Evolutionary conservation across 306 rosid genomes (phyloP), one percentile per base, ranked within the genome.

Genomic region (Echinosophora koreensis): DNA sequence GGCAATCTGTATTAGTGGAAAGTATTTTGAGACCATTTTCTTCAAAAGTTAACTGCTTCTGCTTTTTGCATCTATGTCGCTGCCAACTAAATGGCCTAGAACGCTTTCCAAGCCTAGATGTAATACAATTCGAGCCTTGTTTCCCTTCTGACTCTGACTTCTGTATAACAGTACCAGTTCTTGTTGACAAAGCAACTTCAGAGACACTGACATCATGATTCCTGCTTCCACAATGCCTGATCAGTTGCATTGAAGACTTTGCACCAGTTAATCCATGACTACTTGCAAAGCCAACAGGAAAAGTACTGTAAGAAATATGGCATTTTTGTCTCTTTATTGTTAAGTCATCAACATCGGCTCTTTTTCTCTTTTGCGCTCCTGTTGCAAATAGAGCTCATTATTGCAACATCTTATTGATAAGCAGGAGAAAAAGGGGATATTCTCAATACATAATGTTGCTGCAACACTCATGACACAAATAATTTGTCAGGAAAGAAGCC

Each of bases 71-170:
- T 82, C 84, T 80, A n/a, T 13, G 72, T 39, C 96, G 91, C 81
- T 88, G 96, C 96, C 93, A 92, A 17, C 88, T 62, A 83, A 80
- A 89, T 32, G 90, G 94, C 84, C 98, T 92, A 63, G 83, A 64
- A 49, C 81, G 88, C 87, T 92, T 94, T 73, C 85, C 69, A 38
- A 58, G 81, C 73, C 8, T 75, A 74, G 81, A 68, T 37, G 70
- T 34, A 67, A 59, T 47, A 81, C 64, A 65, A 80, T 60, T 79
- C 27, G 59, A 76, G 66, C 62, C 73, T 75, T 80, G 81, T 50
- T 64, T 73, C 69, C 69, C 78, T 60, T 81, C 77, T 51, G 64
- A 80, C 54, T 67, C 83, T 5, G 57, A 59, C 32, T 80, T 77
- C 28, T 27, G n/a, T 16, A 51, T 37, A 62, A 39, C 18, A 46